Base-by-base conservation (phyloP, 108 stramenopile species). In the Parietichytrium sp. region DNA sequence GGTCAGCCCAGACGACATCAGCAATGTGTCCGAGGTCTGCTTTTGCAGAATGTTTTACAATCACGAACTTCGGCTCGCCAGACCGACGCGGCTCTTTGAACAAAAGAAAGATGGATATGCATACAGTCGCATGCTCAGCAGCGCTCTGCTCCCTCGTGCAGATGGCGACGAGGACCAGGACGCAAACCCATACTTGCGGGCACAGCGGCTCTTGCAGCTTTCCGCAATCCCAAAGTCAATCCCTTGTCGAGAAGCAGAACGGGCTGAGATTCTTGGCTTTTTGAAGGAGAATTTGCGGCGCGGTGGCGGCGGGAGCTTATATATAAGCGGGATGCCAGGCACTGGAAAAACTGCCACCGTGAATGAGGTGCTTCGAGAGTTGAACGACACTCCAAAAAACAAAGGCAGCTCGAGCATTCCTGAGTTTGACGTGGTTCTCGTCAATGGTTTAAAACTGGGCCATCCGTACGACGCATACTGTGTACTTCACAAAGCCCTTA, bases 271-370 rank as follows among this genome's bases (percentile, higher is more conserved):
- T 29, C 29, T 4, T 2, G 8, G 15, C 18, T 84, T 81, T 16
- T 12, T 84, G 1, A 15, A 7, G 16, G 51, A 48, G 15, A 48
- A 25, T 10, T 29, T 83, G 30, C 20, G 16, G 16, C 3, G n/a
- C 20, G 51, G 79, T 36, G 52, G 79, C 16, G 79, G 79, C n/a
- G 51, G 84, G 30, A 30, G 88, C 25, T 48, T 90, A 6, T 90
- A 87, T 54, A 47, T 90, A n/a, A 29, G 45, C 29, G 89, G 89
- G 51, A 88, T 90, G 87, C 89, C 89, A 3, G 89, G 89, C 13
- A 89, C 89, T 1, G 89, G 89, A 6, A 90, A 90, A 49, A 90
- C 88, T 13, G 89, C 89, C 3, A 87, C 86, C n/a, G 88, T 88
- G 30, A 25, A 47, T 23, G 82, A 85, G 83, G 78, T 88, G 16